Evolutionary conservation across 257 asterid species (phyloP), one percentile per base, ranked within the genome.

Genomic region (Petunia axillaris): DNA sequence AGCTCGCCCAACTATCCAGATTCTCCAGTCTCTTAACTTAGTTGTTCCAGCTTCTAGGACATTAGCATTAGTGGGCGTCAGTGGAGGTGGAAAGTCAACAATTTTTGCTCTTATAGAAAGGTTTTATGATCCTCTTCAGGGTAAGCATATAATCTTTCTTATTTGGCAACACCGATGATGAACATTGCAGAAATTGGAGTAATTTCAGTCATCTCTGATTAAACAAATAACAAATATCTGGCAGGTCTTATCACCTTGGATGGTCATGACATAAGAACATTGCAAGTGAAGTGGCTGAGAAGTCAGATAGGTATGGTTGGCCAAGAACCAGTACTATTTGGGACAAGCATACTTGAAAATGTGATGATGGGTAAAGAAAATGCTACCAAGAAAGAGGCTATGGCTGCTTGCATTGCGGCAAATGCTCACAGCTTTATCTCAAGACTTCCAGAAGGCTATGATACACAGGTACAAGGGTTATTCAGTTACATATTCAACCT

Each of bases 281-380:
- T 93, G 83, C 96, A 91, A 89, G 93, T 91, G 78, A 92, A 91
- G 74, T 91, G 98, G 98, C 90, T 93, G n/a, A 87, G 97, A 66
- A 87, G 86, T 82, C 97, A 91, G 84, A 89, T 93, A 85, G 97
- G 98, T 4, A 91, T 93, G 96, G 98, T 93, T 36, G 98, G 98
- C 40, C 98, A 93, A 85, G 98, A 93, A 62, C 98, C 98, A 1
- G 93, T 88, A 79, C 89, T 93, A 2, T 91, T 93, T 83, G 90
- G 95, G 36, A 86, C 94, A 16, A 84, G 93, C 36, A 93, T 93
- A 64, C 85, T 93, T 5, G 98, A 91, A 85, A 93, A 93, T 67
- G 92, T 93, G 78, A 83, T 90, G 88, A 87, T 90, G 90, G 98
- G 98, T 54, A 91, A 84, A 84, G 98, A 93, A 79, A 87, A 88